Conservation (phyloP, 106 monocot genomes). For the Apostasia shenzhenica region DNA sequence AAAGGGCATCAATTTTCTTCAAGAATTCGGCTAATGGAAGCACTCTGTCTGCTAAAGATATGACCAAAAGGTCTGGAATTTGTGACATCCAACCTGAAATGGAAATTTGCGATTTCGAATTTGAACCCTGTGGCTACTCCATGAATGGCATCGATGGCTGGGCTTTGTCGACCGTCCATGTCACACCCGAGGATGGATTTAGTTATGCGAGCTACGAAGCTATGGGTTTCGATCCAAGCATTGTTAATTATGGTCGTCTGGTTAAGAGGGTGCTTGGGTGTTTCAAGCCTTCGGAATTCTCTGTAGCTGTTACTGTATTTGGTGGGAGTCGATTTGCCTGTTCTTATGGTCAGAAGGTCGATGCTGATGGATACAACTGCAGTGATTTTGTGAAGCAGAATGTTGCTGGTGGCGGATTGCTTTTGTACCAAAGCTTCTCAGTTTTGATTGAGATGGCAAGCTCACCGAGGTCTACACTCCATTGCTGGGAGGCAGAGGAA, state of each 20-base stretch:
- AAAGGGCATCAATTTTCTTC: slow-evolving; percentile 65
- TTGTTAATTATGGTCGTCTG: slow-evolving; percentile 18
- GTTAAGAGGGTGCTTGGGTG: slow-evolving; percentile 46
- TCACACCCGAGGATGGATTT: slow-evolving; percentile 83
- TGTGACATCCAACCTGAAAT: slow-evolving; percentile 64
- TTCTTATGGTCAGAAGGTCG: slow-evolving; percentile 16
- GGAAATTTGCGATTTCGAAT: slow-evolving; percentile 87
- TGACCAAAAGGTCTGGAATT: slow-evolving; percentile 74
- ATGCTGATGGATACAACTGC: slow-evolving; percentile 16
- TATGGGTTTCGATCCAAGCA: slow-evolving; percentile 51
- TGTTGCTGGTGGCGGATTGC: slow-evolving; percentile 22
- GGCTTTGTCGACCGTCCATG: slow-evolving; percentile 68
- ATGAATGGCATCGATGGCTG: slow-evolving; percentile 69
- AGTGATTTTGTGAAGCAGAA: slow-evolving; percentile 18
- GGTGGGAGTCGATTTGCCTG: slow-evolving; percentile 13
- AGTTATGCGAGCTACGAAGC: slow-evolving; percentile 89
- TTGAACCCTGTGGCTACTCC: slow-evolving; percentile 86
- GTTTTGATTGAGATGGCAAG: neutral
- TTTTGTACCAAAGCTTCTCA: slow-evolving; percentile 35
- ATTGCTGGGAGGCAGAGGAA: slow-evolving; percentile 11
- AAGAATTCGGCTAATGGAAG: slow-evolving; percentile 30
- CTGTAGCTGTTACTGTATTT: slow-evolving; percentile 34
- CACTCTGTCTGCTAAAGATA: slow-evolving; percentile 27
- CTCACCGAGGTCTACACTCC: slow-evolving; percentile 15
- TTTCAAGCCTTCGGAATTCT: slow-evolving; percentile 31